Evolutionary conservation across 2,329 filamentous ascomycete genomes (phyloP), one percentile per base, ranked within the genome.

Genomic region (Fusarium burgessii): DNA sequence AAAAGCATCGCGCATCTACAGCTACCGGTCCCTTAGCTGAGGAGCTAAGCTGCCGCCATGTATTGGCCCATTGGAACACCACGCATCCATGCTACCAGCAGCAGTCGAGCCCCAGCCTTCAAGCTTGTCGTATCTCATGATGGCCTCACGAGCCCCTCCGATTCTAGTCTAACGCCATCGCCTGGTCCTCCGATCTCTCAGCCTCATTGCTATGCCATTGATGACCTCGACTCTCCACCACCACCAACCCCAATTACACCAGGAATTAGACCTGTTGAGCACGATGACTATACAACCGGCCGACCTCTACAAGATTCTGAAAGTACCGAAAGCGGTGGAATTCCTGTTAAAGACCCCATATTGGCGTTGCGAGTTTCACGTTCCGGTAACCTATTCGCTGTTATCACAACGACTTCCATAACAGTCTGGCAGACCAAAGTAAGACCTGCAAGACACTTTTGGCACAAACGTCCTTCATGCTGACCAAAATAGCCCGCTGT

Each of bases 351-450:
- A 77, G 92, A 92, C 78, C 88, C 87, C 25, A 89, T 98, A 58
- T 83, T 93, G 68, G 92, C 93, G 10, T 84, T 97, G 58, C 90
- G 90, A 70, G 88, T 94, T 42, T 93, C 95, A 4, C 90, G 95
- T 46, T 91, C 88, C 60, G 95, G 95, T 42, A 92, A 95, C 76
- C 83, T 90, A 68, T 98, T 99, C 82, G 93, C 93, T 55, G 94
- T 94, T 49, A 93, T 98, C 77, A 98, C 95, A 2, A 84, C 88
- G 8, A 93, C 93, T 4, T 92, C 93, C 15, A 89, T 99, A 80
- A 94, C 93, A n/a, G 87, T 99, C 73, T 99, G 96, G 96, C 96
- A 99, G 83, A 95, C 93, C 59, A 95, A 95, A 88, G 94, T 94
- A 86, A 66, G 85, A 76, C 20, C 25, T n/a, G 20, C 13, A 49